Percentiles rank a stretch among this genome's conserved stretches.
These are phyloP conservation scores for Dalbergia cochinchinensis DNA, from an alignment of 306 rosid species.

Conservation along the genomic window DNA sequence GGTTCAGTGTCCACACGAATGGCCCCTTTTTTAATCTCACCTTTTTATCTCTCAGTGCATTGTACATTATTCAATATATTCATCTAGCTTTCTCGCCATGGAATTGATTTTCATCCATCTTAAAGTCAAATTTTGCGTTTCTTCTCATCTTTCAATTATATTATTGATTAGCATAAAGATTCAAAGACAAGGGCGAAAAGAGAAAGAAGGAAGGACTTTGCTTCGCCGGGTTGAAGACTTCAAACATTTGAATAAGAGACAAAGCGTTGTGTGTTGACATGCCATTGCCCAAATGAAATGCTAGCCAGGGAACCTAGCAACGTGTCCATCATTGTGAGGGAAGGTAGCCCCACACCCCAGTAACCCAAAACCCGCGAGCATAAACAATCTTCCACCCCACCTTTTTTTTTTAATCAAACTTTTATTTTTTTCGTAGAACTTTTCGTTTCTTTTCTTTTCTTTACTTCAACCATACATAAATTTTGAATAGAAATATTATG, in stretches of 20 bases:
- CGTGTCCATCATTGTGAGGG: slow-evolving; percentile 27
- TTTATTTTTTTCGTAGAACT: too few species aligned
- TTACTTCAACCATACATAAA: neutral
- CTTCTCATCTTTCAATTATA: neutral
- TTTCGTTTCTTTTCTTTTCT: neutral
- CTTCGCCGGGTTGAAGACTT: slow-evolving; percentile 7
- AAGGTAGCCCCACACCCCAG: neutral
- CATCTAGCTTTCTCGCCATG: neutral
- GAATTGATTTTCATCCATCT: neutral
- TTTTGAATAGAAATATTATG: neutral
- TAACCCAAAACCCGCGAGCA: slow-evolving; percentile 19
- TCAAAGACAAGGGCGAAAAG: slow-evolving; percentile 1
- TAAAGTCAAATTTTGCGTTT: slow-evolving; percentile 25
- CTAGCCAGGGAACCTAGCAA: neutral
- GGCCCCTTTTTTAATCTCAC: slow-evolving; percentile 25
- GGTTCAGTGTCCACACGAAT: slow-evolving; percentile 40
- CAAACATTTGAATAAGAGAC: neutral
- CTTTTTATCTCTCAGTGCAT: slow-evolving; percentile 29
- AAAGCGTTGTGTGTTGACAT: slow-evolving; percentile 20
- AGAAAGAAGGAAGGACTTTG: neutral
- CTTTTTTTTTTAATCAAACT: too few species aligned
- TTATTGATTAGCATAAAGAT: neutral
- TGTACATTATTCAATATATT: slow-evolving; percentile 14
- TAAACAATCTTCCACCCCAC: neutral
- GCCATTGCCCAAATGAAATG: slow-evolving; percentile 2